Base-by-base conservation (phyloP, 2,329 filamentous ascomycete species). In the Emydomyces testavorans region DNA sequence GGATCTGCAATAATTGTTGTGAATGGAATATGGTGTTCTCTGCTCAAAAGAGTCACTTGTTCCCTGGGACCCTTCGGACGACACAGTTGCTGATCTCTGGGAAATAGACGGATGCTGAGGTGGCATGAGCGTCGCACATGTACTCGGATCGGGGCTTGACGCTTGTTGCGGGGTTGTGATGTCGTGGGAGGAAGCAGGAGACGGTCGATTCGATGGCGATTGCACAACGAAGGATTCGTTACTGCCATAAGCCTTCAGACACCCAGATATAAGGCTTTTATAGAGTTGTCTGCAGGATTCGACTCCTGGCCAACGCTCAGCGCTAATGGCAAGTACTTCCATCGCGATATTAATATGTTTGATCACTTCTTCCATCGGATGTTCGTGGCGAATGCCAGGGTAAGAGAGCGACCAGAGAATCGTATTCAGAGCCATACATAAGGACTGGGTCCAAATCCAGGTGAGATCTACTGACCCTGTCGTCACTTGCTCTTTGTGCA, bases 321-420 rank as follows among this genome's bases (percentile, higher is more conserved):
- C 83, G 49, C 86, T 89, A 49, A 83, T 78, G 50, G 82, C 76
- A 51, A 96, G 82, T 3, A 85, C 83, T 45, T 89, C 82, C 50
- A 95, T 71, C 0, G 85, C 85, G 16, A 80, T 76, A 40, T 81
- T 75, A 36, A 94, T 74, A 55, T 92, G 76, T 21, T 78, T 72
- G 58, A 90, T 80, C 0, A 94, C 82, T 53, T 92, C 82, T 37
- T 87, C 80, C 16, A 81, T 78, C 3, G 75, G 64, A 61, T 94
- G 83, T 15, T 77, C 71, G 46, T 77, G 76, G 38, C 92, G 82
- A 20, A 96, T 81, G 54, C 90, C 83, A 2, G 82, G 76, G 60
- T 94, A 95, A 1, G 89, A 94, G 6, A 94, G 76, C 1, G 85
- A 80, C 92, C 92, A 98, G 0, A 98, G 75, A 42, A 95, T 77